Evolutionary conservation across 2,329 filamentous ascomycete species (phyloP), one percentile per base, ranked within the genome.

Genomic region (Capronia epimyces): DNA sequence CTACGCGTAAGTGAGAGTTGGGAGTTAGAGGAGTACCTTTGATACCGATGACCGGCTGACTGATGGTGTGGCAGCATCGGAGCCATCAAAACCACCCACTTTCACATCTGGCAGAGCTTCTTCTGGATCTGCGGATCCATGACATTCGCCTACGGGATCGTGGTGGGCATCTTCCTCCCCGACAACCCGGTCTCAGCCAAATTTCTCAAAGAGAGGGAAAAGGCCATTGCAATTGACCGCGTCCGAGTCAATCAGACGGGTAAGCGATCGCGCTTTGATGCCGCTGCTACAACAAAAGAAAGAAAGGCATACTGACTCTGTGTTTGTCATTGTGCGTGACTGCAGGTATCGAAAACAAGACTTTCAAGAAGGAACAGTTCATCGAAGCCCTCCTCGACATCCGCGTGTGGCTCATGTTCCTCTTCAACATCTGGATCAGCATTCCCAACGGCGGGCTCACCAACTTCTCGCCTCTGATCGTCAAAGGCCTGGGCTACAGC

Each of bases 171-270:
- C 13, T 66, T 80, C 27, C 70, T 83, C 1, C 80, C 80, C 1
- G 79, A 81, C 60, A 76, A 74, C 0, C 80, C 79, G 0, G 69
- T 77, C 16, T 78, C 74, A 1, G 75, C 76, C 12, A 71, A 71
- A 25, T 74, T 75, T 2, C 71, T 82, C 40, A 72, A 63, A 4
- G 66, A 68, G 22, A 68, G 71, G n/a, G 74, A 82, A 56, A 75
- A 73, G 39, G 70, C 73, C n/a, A 68, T 81, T 45, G 77, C 77
- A 37, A 74, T 82, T n/a, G 73, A 75, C 24, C 71, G 79, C 20
- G 63, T 82, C 45, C 67, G 75, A 1, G 72, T 72, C 27, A 80
- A 81, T 56, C 78, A 81, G 60, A 81, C 79, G 0, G 78, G 78
- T 4, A 32, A 32, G 29, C 13, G n/a, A n/a, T n/a, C n/a, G n/a